Base-by-base conservation (phyloP, 768 basidiomycete genomes). In the Trametes villosa region DNA sequence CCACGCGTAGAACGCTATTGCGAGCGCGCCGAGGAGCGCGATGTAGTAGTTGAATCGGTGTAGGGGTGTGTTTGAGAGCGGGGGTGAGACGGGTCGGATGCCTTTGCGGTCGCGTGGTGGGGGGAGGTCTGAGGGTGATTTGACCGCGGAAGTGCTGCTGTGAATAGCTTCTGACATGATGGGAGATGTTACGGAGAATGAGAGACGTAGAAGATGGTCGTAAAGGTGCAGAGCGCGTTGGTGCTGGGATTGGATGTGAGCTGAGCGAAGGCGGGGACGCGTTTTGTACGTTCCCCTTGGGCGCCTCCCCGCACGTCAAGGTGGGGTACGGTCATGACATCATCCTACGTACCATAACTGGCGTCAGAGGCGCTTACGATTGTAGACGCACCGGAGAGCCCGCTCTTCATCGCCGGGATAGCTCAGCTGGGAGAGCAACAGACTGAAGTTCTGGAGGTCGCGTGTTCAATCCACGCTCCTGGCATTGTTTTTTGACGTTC, bases 1-100 rank as follows among this genome's bases (percentile, higher is more conserved):
- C 62, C 82, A 88, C 4, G 78, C 66, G 69, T 86, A 87, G 71
- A 81, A 86, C 6, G 73, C 78, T 20, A 76, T 68, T 22, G 86
- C 65, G 15, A 85, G 65, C 2, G 78, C 65, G 15, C 76, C 76
- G 46, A 81, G 61, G 9, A 78, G 40, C 27, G 78, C 69, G 52
- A 87, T 66, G 52, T 76, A 59, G 69, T 86, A 86, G 34, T 85
- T 79, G 70, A 89, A 78, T 22, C 71, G 77, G 64, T 65, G 61
- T 24, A 86, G 75, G n/a, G 79, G 74, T 3, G 78, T 76, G 36
- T 75, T 67, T 22, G 76, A 70, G 27, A 83, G 72, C 9, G 84
- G 84, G 6, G 79, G 78, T 0, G 77, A 74, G 64, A 84, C 82
- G 15, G 60, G 49, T 48, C 68, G 70, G 17, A 69, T 67, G 58